Conservation (phyloP, 2,329 filamentous ascomycete genomes). For the Coleophoma crateriformis region DNA sequence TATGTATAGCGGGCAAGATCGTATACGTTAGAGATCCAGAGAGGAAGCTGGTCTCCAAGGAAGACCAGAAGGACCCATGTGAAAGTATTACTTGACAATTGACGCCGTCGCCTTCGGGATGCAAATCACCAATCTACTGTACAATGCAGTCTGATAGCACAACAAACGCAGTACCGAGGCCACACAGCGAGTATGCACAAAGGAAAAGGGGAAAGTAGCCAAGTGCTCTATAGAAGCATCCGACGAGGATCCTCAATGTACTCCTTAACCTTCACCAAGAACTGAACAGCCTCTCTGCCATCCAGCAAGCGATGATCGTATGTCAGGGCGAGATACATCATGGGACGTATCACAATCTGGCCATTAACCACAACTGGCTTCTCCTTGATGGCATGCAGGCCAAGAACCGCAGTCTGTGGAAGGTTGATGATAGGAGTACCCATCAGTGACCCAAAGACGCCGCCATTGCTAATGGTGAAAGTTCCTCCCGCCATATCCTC, state of each 20-base stretch:
- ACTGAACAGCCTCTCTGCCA: conserved; percentile 91
- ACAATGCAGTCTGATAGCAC: background rate
- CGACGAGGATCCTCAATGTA: conserved; percentile 92
- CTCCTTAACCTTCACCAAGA: conserved; percentile 95
- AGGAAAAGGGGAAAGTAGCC: background rate
- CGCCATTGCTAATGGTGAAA: conserved; percentile 96
- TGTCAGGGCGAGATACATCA: conserved; percentile 98
- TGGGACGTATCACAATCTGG: conserved; percentile 93
- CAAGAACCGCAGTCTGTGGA: conserved; percentile 86
- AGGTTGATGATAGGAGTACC: conserved; percentile 98
- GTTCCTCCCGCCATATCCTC: conserved; percentile 99
- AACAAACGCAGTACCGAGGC: background rate
- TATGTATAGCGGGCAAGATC: too few species aligned
- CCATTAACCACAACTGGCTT: conserved; percentile 85
- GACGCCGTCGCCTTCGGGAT: conserved; percentile 12
- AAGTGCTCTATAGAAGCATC: conserved; percentile 61
- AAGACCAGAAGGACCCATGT: too few species aligned
- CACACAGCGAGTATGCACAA: background rate
- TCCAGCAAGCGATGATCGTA: conserved; percentile 97
- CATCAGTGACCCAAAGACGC: conserved; percentile 95
- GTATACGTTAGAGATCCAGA: too few species aligned
- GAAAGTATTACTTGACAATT: too few species aligned
- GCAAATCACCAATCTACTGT: background rate
- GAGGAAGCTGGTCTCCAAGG: too few species aligned
- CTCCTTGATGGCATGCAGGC: conserved; percentile 95